Evolutionary conservation across 2,329 filamentous ascomycete species (phyloP).

Genomic region (Verticillium nubilum): DNA sequence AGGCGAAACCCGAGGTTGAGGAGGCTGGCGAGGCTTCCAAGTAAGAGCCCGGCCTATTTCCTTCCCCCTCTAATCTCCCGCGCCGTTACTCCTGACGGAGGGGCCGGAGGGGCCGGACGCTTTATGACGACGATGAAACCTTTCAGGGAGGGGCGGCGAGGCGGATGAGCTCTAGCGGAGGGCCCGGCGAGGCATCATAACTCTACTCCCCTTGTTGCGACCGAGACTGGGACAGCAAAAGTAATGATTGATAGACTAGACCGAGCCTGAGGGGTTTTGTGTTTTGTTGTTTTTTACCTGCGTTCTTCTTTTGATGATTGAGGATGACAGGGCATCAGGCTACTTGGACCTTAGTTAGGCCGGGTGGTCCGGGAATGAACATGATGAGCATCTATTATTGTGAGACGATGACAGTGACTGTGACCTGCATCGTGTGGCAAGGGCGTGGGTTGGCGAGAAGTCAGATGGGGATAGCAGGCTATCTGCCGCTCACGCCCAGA

Average conservation of each 20-base stretch:
- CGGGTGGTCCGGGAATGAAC: conserved; percentile 9
- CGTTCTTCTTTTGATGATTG: neutral
- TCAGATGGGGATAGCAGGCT: too few relatives aligned
- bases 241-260: conserved; percentile 12
- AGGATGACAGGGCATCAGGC: conserved; percentile 10
- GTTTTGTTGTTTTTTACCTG: conserved; percentile 1
- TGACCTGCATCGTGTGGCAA: too few relatives aligned
- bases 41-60: conserved; percentile 6
- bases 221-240: conserved; percentile 4
- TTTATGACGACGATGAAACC: neutral
- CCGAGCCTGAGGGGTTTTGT: conserved; percentile 11
- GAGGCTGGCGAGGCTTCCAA: conserved; percentile 29
- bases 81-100: neutral
- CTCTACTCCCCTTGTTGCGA: neutral
- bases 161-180: neutral
- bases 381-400: neutral
- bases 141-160: neutral
- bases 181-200: neutral
- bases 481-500: too few relatives aligned
- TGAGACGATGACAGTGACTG: too few relatives aligned
- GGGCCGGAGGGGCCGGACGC: neutral
- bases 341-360: conserved; percentile 9
- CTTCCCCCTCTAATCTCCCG: too few relatives aligned
- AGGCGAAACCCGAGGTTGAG: conserved; percentile 46
- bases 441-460: too few relatives aligned